Conservation (phyloP, 2,329 filamentous ascomycete species). For the Neurospora crassa region DNA sequence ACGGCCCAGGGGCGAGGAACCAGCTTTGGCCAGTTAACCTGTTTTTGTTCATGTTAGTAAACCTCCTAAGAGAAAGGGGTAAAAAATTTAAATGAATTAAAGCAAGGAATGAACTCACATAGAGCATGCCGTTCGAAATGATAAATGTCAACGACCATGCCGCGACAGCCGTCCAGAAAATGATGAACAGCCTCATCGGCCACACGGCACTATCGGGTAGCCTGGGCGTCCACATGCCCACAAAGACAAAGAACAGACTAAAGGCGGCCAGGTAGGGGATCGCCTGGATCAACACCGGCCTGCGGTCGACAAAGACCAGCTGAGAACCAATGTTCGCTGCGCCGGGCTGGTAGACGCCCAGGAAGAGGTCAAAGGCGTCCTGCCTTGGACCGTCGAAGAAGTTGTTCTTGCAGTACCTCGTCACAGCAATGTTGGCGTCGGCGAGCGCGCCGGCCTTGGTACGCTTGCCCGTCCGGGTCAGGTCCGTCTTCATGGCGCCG, state of each 20-base stretch:
- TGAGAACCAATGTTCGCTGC: conserved; percentile 60
- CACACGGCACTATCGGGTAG: conserved; percentile 66
- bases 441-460: conserved; percentile 78
- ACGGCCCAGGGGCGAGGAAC: conserved; percentile 79
- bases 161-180: conserved; percentile 66
- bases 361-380: conserved; percentile 90
- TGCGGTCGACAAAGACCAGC: conserved; percentile 71
- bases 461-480: conserved; percentile 84
- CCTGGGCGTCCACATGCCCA: conserved; percentile 63
- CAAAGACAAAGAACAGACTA: conserved; percentile 71
- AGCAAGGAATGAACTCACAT: conserved; percentile 55
- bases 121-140: conserved; percentile 77
- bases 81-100: not conserved
- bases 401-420: conserved; percentile 87
- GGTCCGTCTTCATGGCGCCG: conserved; percentile 94
- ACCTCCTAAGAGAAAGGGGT: too few species aligned
- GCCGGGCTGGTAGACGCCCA: conserved; percentile 74
- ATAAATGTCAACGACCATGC: conserved; percentile 71
- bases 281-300: conserved; percentile 83
- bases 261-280: conserved; percentile 85
- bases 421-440: conserved; percentile 80
- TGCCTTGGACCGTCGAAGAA: conserved; percentile 89
- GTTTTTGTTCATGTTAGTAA: conserved; percentile 9
- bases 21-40: conserved; percentile 98
- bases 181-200: conserved; percentile 70